Evolutionary conservation across 73 alveolate genomes (phyloP).

Genomic region (Symbiodinium pilosum): DNA sequence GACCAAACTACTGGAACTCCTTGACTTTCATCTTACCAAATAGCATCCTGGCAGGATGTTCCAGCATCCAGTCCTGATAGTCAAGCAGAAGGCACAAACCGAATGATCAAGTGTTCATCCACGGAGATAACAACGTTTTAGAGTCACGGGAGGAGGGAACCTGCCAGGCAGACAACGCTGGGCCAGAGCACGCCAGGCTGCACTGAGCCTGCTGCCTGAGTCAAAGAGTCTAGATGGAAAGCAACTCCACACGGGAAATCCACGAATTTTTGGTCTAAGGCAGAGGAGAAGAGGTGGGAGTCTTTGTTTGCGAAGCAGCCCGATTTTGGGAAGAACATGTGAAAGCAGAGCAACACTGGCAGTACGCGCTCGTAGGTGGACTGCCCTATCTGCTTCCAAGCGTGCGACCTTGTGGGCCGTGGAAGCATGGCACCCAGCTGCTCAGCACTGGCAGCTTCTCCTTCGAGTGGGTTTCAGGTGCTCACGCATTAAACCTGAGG

Average conservation of each 20-base stretch:
- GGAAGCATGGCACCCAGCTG: background rate
- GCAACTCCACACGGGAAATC: too few species aligned
- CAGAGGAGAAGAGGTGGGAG: background rate
- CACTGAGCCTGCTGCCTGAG: background rate
- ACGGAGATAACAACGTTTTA: too few species aligned
- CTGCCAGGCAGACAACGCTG: background rate
- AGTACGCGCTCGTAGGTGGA: background rate
- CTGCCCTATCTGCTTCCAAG: slow-evolving; percentile 91
- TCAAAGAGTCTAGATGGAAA: too few species aligned
- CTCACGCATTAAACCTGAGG: background rate
- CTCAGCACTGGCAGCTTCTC: too few species aligned
- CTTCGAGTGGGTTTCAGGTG: background rate
- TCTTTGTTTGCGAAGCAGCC: background rate
- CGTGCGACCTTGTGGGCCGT: slow-evolving; percentile 36
- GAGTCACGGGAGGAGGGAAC: too few species aligned
- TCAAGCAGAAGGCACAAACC: background rate
- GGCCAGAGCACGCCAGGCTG: background rate
- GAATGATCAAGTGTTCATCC: too few species aligned
- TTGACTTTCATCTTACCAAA: too few species aligned
- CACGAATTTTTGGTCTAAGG: too few species aligned
- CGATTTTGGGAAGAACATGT: too few species aligned
- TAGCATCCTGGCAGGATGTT: background rate
- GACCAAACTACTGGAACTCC: too few species aligned
- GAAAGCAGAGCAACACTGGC: background rate
- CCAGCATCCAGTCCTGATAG: background rate